Conservation (phyloP, 768 basidiomycete species). For the Polyporus arcularius region DNA sequence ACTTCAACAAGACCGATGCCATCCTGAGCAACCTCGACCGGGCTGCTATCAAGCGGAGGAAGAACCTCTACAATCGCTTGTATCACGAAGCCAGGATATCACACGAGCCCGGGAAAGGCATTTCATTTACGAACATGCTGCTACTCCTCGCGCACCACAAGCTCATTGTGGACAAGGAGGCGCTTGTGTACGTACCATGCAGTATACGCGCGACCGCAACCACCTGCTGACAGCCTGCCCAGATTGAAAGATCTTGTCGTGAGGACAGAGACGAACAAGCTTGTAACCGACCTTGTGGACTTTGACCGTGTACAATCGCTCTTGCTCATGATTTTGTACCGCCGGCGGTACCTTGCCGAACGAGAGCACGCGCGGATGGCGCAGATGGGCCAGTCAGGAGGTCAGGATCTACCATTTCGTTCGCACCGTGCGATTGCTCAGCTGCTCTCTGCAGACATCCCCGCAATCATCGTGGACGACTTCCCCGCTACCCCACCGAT, state of each 20-base stretch:
- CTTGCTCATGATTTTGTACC: constrained; percentile 71
- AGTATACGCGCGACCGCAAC: not conserved
- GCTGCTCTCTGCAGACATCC: constrained; percentile 52
- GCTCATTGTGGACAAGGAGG: constrained; percentile 86
- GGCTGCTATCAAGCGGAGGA: constrained; percentile 59
- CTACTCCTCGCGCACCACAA: constrained; percentile 88
- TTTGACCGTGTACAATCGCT: constrained; percentile 83
- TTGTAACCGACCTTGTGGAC: constrained; percentile 83
- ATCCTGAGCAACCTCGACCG: constrained; percentile 69
- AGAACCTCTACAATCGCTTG: constrained; percentile 70
- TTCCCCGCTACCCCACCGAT: constrained; percentile 50
- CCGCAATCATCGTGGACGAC: constrained; percentile 68
- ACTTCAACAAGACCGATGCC: constrained; percentile 60
- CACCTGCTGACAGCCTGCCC: constrained; percentile 9
- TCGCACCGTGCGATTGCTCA: not conserved
- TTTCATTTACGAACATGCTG: constrained; percentile 91
- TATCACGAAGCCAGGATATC: constrained; percentile 86
- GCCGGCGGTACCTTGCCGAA: constrained; percentile 63
- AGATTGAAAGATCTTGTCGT: constrained; percentile 83
- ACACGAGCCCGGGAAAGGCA: constrained; percentile 71
- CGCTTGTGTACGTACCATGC: constrained; percentile 67
- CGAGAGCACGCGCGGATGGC: constrained; percentile 42
- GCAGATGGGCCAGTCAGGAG: constrained; percentile 45
- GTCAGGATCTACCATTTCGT: constrained; percentile 1
- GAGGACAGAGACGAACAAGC: constrained; percentile 72